Evolutionary conservation across 768 basidiomycete genomes (phyloP), one percentile per base, ranked within the genome.

Genomic region (Lactarius akahatsu): DNA sequence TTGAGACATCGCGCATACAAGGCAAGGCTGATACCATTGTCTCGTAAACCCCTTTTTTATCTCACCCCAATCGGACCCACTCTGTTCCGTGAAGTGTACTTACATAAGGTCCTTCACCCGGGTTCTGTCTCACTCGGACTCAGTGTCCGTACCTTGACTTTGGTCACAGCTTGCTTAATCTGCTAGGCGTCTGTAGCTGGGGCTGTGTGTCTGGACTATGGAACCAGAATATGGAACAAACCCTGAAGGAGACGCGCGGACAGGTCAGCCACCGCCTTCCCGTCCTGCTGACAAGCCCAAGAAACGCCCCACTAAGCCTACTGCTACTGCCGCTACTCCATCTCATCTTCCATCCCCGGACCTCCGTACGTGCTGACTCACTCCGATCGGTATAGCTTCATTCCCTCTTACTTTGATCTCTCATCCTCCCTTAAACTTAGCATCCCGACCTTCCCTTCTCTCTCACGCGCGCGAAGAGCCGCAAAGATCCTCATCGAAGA

Each of bases 381-480:
- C 18, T 61, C 67, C 59, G 59, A 63, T 62, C 56, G n/a, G 41
- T 32, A 32, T 59, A n/a, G n/a, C n/a, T n/a, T n/a, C n/a, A n/a
- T n/a, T n/a, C n/a, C 40, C 38, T 52, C 67, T 61, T 40, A n/a
- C 60, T 26, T 54, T 26, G 23, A 61, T 59, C 62, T 71, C 60
- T 58, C 56, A 57, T 34, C 45, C 50, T 30, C 23, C n/a, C 23
- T 40, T 34, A 36, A 54, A 47, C 28, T 30, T 15, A 70, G 64
- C 62, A 47, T 61, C 69, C 55, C 72, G 62, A 63, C 71, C 71
- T 59, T 62, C 68, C 71, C 72, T 73, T 69, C 60, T 71, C 73
- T 65, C 76, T 68, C 71, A 75, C 74, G 72, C 75, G 58, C 73
- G 74, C 60, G 76, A 76, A 67, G 74, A 76, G 60, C 70, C 67